Evolutionary conservation across 75 land plant species (phyloP).

Genomic region (Picea glauca): DNA sequence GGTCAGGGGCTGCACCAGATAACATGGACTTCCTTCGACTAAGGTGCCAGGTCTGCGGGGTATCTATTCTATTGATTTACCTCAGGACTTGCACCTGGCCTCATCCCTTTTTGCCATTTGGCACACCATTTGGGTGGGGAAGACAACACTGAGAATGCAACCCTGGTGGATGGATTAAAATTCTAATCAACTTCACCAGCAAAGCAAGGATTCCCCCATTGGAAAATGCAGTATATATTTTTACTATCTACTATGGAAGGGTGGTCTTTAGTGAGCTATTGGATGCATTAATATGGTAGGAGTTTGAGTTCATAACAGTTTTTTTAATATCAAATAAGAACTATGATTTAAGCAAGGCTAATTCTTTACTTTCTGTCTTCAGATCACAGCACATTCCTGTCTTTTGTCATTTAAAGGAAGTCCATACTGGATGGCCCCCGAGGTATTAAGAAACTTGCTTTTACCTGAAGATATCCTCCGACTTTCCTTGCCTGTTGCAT

Average conservation of each 20-base stretch:
- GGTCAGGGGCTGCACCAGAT: too few species aligned
- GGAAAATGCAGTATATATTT: too few species aligned
- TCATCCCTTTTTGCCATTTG: too few species aligned
- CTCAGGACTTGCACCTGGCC: too few species aligned
- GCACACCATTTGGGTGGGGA: too few species aligned
- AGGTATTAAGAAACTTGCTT: constrained; percentile 41
- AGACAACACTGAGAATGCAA: too few species aligned
- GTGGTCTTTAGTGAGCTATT: background rate
- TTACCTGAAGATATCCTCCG: background rate
- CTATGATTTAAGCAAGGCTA: background rate
- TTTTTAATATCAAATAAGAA: background rate
- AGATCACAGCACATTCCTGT: constrained; percentile 59
- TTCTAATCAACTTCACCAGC: too few species aligned
- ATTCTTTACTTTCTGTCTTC: constrained; percentile 10
- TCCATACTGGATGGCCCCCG: constrained; percentile 99
- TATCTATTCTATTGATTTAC: too few species aligned
- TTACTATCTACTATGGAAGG: background rate
- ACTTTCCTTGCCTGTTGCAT: background rate
- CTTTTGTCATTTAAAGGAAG: constrained; percentile 91
- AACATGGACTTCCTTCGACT: too few species aligned
- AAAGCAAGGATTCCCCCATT: too few species aligned
- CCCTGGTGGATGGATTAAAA: too few species aligned
- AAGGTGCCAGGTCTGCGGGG: too few species aligned
- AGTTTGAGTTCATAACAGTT: background rate
- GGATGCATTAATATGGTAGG: background rate